Conservation (phyloP, 2,329 filamentous ascomycete genomes). For the Phoma herbarum region DNA sequence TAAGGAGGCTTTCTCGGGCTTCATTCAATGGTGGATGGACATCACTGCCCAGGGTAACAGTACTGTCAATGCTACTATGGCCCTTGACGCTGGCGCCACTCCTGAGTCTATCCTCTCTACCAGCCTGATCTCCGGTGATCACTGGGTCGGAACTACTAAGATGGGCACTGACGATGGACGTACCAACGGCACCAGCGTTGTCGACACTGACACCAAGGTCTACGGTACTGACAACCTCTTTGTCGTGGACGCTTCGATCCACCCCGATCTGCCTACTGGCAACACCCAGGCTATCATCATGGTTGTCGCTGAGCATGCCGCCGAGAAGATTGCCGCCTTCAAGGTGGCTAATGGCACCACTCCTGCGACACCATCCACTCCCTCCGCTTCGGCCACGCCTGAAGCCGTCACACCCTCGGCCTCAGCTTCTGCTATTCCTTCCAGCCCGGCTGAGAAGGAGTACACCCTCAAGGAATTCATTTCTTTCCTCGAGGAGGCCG, state of each 20-base stretch:
- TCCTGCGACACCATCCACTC: conserved; percentile 50
- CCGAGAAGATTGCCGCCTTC: conserved; percentile 61
- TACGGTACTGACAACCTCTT: conserved; percentile 56
- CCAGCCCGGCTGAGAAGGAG: conserved; percentile 1
- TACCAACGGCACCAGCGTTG: conserved; percentile 42
- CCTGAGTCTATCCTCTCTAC: conserved; percentile 13
- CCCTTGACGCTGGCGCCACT: conserved; percentile 11
- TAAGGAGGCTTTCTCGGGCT: conserved; percentile 17
- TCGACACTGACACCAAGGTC: conserved; percentile 53
- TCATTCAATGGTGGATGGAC: conserved; percentile 23
- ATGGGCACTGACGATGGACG: conserved; percentile 45
- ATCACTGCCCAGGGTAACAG: conserved; percentile 16
- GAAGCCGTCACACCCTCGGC: conserved; percentile 5
- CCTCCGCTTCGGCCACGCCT: conserved; percentile 15
- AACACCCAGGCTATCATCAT: conserved; percentile 74
- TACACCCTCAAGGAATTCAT: conserved; percentile 18
- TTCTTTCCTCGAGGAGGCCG: conserved; percentile 15
- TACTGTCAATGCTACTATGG: conserved; percentile 16
- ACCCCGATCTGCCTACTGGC: conserved; percentile 73
- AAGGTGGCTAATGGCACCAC: conserved; percentile 39
- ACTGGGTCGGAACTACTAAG: conserved; percentile 21
- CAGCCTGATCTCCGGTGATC: conserved; percentile 17
- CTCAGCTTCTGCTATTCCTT: background rate
- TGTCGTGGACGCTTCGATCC: conserved; percentile 60
- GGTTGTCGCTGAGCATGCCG: conserved; percentile 70